Percentiles rank a stretch among this genome's conserved stretches.
phyloP scores from a whole-genome alignment of 306 rosid species.

The Arachis hypogaea region DNA sequence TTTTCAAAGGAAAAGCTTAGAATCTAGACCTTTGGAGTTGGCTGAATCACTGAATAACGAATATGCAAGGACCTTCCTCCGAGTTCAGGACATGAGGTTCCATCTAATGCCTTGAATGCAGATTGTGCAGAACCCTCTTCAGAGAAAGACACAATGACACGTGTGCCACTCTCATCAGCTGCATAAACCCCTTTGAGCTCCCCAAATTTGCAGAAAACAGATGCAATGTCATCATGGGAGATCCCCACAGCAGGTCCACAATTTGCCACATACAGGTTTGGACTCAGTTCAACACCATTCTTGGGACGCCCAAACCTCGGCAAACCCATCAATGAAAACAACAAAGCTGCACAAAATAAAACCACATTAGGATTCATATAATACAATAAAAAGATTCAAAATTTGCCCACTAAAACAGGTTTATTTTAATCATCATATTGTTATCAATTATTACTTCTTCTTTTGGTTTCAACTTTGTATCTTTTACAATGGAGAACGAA shows the following conservation, averaged over 20 bases:
- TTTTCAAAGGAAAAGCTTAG: background rate
- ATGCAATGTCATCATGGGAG: slow-evolving; percentile 52
- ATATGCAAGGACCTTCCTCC: slow-evolving; percentile 77
- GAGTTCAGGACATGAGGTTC: slow-evolving; percentile 66
- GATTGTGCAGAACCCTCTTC: slow-evolving; percentile 57
- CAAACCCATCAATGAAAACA: slow-evolving; percentile 44
- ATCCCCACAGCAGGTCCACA: slow-evolving; percentile 83
- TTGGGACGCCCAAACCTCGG: slow-evolving; percentile 71
- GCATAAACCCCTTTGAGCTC: slow-evolving; percentile 64
- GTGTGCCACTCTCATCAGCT: slow-evolving; percentile 86
- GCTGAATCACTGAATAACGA: slow-evolving; percentile 69
- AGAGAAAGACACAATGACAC: slow-evolving; percentile 66
- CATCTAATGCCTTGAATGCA: slow-evolving; percentile 65
- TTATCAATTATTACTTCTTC: background rate
- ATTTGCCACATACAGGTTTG: slow-evolving; percentile 82
- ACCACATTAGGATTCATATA: background rate
- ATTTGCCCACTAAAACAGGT: background rate
- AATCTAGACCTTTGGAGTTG: slow-evolving; percentile 49
- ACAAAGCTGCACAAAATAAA: slow-evolving; percentile 5
- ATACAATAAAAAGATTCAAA: background rate
- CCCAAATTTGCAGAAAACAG: slow-evolving; percentile 67
- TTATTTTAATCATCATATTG: background rate
- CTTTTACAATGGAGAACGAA: background rate
- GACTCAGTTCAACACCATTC: slow-evolving; percentile 48
- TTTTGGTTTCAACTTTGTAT: background rate